These are phyloP conservation scores for Haplosporangium gracile DNA, from an alignment of 192 early-diverging fungal species.

Conservation along the genomic window DNA sequence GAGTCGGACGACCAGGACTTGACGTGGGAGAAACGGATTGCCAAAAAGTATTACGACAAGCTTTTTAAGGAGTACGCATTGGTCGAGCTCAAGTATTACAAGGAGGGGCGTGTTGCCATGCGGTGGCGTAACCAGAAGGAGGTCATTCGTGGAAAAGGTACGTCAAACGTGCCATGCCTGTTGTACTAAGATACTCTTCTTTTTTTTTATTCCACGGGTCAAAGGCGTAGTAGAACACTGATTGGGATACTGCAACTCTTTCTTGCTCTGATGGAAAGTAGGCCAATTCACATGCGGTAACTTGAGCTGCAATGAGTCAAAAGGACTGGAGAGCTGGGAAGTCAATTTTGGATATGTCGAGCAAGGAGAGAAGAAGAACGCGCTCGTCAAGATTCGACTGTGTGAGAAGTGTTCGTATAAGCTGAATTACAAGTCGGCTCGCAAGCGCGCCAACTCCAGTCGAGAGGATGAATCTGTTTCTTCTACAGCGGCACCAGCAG, in stretches of 20 bases:
- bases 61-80: conserved; percentile 90
- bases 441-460: conserved; percentile 46
- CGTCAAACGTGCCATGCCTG: neutral
- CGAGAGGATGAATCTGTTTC: neutral
- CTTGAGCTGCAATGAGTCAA: conserved; percentile 60
- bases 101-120: conserved; percentile 67
- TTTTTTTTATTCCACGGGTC: neutral
- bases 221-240: neutral
- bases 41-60: conserved; percentile 88
- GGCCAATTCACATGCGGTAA: conserved; percentile 84
- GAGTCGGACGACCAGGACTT: conserved; percentile 62
- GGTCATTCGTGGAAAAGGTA: conserved; percentile 76
- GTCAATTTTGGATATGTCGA: conserved; percentile 90
- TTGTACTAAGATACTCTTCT: neutral
- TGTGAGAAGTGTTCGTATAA: conserved; percentile 77
- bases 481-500: neutral
- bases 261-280: conserved; percentile 18
- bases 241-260: neutral
- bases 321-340: conserved; percentile 81
- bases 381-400: conserved; percentile 84
- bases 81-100: conserved; percentile 78
- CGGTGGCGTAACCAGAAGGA: conserved; percentile 80
- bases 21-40: conserved; percentile 81
- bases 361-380: conserved; percentile 78
- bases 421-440: conserved; percentile 79